A percentile compares a stretch with the other conserved stretches of the same genome.
Evolutionary conservation across 129 eudicot species (phyloP).

Genomic region (Scalesia atractyloides): DNA sequence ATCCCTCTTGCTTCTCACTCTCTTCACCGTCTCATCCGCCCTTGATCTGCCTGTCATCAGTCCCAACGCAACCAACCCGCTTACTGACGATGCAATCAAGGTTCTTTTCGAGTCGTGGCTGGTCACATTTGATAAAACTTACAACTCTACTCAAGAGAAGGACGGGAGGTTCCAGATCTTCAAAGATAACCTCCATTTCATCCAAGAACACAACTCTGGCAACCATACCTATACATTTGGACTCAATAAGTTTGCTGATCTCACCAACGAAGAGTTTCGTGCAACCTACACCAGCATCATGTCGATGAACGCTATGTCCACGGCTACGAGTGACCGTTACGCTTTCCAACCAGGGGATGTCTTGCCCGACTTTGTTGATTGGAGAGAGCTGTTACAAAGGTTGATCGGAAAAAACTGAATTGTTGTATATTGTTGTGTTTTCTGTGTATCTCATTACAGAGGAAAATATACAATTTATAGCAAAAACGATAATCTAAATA

Average conservation of each 20-base stretch:
- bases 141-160: constrained; percentile 73
- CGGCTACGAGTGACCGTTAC: constrained; percentile 50
- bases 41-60: constrained; percentile 71
- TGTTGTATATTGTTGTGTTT: too few species aligned
- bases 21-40: constrained; percentile 53
- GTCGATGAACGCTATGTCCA: constrained; percentile 23
- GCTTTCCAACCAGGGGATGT: constrained; percentile 4
- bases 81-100: constrained; percentile 52
- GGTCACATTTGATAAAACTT: constrained; percentile 50
- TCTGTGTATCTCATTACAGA: too few species aligned
- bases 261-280: constrained; percentile 77
- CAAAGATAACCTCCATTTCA: constrained; percentile 68
- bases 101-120: constrained; percentile 79
- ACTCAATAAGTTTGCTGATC: constrained; percentile 74
- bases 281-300: constrained; percentile 44
- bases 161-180: constrained; percentile 76
- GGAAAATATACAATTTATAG: too few species aligned
- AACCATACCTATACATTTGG: constrained; percentile 56
- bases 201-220: constrained; percentile 68
- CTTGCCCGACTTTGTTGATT: too few species aligned
- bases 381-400: too few species aligned
- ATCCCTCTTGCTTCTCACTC: background rate
- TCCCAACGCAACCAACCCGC: constrained; percentile 51
- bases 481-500: too few species aligned
- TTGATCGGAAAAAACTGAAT: too few species aligned